Percentiles rank a stretch among this genome's conserved stretches.
phyloP scores from a whole-genome alignment of 2,329 filamentous ascomycete genomes.

The Hymenoscyphus fructigenus region DNA sequence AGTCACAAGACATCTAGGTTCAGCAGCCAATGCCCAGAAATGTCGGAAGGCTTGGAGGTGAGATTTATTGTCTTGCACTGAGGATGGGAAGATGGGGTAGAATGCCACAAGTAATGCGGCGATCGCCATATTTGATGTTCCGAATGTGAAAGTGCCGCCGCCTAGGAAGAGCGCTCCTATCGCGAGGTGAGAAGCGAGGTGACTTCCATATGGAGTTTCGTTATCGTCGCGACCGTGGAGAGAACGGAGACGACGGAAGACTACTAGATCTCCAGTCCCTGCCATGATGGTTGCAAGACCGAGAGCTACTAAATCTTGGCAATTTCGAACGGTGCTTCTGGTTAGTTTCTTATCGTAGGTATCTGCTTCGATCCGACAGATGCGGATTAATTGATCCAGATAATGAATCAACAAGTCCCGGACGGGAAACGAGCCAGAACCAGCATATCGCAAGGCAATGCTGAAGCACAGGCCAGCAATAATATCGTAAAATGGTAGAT shows the following conservation, averaged over 20 bases:
- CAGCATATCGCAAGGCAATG: slow-evolving; percentile 71
- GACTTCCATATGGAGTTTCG: slow-evolving; percentile 88
- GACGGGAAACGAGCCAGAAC: slow-evolving; percentile 67
- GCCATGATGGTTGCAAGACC: slow-evolving; percentile 90
- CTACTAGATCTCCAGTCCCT: slow-evolving; percentile 82
- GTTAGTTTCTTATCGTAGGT: slow-evolving; percentile 82
- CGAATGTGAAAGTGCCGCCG: slow-evolving; percentile 88
- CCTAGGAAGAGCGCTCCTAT: slow-evolving; percentile 89
- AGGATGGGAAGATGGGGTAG: slow-evolving; percentile 88
- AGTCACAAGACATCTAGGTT: slow-evolving; percentile 82
- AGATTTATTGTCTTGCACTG: slow-evolving; percentile 88
- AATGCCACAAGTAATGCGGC: slow-evolving; percentile 86
- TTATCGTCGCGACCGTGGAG: slow-evolving; percentile 84
- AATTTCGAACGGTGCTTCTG: slow-evolving; percentile 81
- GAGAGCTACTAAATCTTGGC: slow-evolving; percentile 82
- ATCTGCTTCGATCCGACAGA: slow-evolving; percentile 58
- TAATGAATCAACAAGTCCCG: slow-evolving; percentile 82
- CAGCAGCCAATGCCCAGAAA: slow-evolving; percentile 92
- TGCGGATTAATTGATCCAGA: slow-evolving; percentile 80
- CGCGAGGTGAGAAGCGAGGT: slow-evolving; percentile 88
- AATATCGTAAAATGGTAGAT: slow-evolving; percentile 92
- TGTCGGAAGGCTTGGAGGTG: slow-evolving; percentile 96
- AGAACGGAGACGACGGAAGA: slow-evolving; percentile 81
- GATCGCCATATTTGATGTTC: slow-evolving; percentile 82
- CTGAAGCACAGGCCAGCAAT: slow-evolving; percentile 84